phyloP scores from a whole-genome alignment of 179 eudicot genomes.

The Beta lomatogona region DNA sequence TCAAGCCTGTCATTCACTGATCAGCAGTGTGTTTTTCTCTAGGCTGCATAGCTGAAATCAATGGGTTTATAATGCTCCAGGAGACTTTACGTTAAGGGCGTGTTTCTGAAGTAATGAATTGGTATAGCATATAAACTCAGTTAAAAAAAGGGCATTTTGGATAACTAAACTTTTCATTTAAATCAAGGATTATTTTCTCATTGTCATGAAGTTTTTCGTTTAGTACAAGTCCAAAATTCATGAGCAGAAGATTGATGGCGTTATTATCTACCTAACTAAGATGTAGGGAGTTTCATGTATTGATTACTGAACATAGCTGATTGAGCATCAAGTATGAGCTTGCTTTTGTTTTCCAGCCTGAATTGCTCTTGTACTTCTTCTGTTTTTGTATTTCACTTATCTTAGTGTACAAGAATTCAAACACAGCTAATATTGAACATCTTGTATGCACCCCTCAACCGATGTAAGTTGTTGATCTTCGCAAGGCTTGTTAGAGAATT shows the following conservation, averaged over 20 bases:
- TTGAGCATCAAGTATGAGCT: neutral
- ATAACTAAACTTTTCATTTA: slow-evolving; percentile 7
- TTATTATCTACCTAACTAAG: neutral
- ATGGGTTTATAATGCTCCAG: slow-evolving; percentile 9
- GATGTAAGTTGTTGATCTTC: too few relatives aligned
- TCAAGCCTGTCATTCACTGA: slow-evolving; percentile 86
- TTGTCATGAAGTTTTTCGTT: neutral
- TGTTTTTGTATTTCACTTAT: too few relatives aligned
- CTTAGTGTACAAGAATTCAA: too few relatives aligned
- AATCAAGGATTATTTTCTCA: neutral
- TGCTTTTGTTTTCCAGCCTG: neutral
- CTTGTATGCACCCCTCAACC: too few relatives aligned
- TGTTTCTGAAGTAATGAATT: slow-evolving; percentile 5
- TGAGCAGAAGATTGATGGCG: neutral
- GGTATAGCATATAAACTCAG: slow-evolving; percentile 16
- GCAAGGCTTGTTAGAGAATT: too few relatives aligned
- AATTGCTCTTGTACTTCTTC: too few relatives aligned
- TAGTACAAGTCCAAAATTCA: slow-evolving; percentile 4
- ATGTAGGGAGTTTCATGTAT: neutral
- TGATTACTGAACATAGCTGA: slow-evolving; percentile 3
- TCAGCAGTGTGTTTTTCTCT: slow-evolving; percentile 3
- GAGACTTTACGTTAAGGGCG: slow-evolving; percentile 3
- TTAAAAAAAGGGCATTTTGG: neutral
- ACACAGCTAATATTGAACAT: too few relatives aligned
- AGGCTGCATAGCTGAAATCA: neutral